Evolutionary conservation across 2,329 filamentous ascomycete species (phyloP).

Genomic region (Parafenestella ontariensis): DNA sequence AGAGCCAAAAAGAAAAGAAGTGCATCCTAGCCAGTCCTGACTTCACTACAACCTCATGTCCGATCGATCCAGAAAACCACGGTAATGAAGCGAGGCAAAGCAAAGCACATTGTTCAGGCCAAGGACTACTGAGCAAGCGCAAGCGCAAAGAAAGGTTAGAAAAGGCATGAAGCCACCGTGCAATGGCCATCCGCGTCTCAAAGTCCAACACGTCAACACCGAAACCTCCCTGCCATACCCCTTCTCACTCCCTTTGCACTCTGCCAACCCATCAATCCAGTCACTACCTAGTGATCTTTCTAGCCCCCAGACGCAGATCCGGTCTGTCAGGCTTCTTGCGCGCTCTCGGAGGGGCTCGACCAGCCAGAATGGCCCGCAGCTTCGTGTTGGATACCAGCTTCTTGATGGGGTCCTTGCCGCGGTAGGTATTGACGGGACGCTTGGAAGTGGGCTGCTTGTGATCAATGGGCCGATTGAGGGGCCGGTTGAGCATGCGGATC

Average conservation of each 20-base stretch:
- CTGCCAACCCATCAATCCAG: background rate
- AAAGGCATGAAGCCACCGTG: background rate
- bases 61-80: background rate
- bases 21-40: background rate
- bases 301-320: slow-evolving; percentile 14
- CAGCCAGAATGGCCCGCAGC: slow-evolving; percentile 23
- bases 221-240: too few relatives aligned
- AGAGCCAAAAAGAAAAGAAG: background rate
- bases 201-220: background rate
- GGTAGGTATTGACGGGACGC: slow-evolving; percentile 16
- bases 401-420: slow-evolving; percentile 24
- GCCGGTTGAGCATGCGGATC: slow-evolving; percentile 6
- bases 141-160: background rate
- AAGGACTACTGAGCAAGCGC: background rate
- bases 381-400: slow-evolving; percentile 23
- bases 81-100: background rate
- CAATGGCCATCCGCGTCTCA: background rate
- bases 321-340: slow-evolving; percentile 16
- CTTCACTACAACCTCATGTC: background rate
- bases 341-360: slow-evolving; percentile 12
- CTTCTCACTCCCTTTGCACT: background rate
- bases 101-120: background rate
- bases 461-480: background rate
- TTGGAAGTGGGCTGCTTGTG: background rate
- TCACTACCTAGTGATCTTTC: background rate